A percentile compares a stretch with the other conserved stretches of the same genome.
Conservation (phyloP, 192 early-diverging fungal genomes). For the Gamsiella multidivaricata region DNA sequence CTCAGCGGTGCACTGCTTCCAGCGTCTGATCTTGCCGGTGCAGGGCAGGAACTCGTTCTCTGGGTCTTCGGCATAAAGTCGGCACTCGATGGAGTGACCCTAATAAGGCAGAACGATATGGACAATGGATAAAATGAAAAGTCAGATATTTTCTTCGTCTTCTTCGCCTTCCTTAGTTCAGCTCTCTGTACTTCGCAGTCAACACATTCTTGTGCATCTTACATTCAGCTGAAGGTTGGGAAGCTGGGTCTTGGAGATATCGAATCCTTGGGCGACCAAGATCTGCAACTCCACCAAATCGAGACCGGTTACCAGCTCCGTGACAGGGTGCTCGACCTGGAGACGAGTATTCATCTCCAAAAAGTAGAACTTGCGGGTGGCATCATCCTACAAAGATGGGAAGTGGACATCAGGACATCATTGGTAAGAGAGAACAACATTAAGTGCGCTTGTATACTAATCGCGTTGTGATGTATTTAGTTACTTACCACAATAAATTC, state of each 20-base stretch:
- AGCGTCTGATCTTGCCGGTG: slow-evolving; percentile 66
- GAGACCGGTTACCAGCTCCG: slow-evolving; percentile 68
- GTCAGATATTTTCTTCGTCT: neutral
- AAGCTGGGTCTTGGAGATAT: slow-evolving; percentile 36
- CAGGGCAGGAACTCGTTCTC: slow-evolving; percentile 68
- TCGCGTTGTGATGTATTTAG: too few species aligned
- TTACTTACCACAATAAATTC: slow-evolving; percentile 69
- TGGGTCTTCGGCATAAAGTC: slow-evolving; percentile 72
- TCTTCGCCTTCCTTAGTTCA: too few species aligned
- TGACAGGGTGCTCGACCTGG: slow-evolving; percentile 75
- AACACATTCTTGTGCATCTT: neutral
- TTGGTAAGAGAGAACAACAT: neutral
- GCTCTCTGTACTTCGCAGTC: too few species aligned
- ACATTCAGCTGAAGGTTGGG: slow-evolving; percentile 48
- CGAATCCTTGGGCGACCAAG: slow-evolving; percentile 63
- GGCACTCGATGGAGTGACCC: slow-evolving; percentile 69
- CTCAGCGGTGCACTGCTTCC: slow-evolving; percentile 53
- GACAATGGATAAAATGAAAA: neutral
- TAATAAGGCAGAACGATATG: too few species aligned
- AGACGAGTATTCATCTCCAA: slow-evolving; percentile 76
- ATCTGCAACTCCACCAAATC: slow-evolving; percentile 74
- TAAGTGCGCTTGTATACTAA: too few species aligned
- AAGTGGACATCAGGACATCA: neutral
- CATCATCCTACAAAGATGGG: slow-evolving; percentile 46
- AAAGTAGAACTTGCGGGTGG: slow-evolving; percentile 67